These are phyloP conservation scores for Sclerotinia sclerotiorum DNA, from an alignment of 2,329 filamentous ascomycete species.

Conservation along the genomic window DNA sequence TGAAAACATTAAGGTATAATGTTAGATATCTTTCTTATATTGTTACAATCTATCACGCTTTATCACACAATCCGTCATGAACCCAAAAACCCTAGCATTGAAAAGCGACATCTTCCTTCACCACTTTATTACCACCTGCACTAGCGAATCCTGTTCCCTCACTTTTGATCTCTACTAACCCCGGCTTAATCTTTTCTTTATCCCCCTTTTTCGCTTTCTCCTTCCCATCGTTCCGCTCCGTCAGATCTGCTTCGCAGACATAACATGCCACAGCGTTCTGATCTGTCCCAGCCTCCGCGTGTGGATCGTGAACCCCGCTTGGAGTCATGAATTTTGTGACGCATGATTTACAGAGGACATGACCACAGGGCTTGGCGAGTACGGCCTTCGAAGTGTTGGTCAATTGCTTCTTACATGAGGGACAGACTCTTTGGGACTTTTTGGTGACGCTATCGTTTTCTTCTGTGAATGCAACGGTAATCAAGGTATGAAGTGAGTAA, in stretches of 20 bases:
- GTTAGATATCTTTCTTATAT: neutral
- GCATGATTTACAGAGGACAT: conserved; percentile 85
- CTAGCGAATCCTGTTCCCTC: conserved; percentile 94
- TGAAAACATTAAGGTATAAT: neutral
- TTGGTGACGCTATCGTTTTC: conserved; percentile 56
- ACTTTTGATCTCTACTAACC: conserved; percentile 74
- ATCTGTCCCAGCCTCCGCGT: conserved; percentile 50
- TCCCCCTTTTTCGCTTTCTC: conserved; percentile 50
- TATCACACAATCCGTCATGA: neutral
- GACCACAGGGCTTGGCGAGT: conserved; percentile 83
- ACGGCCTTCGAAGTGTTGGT: conserved; percentile 81
- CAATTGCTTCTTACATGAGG: conserved; percentile 79
- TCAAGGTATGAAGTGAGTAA: conserved; percentile 75
- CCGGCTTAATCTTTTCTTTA: conserved; percentile 63
- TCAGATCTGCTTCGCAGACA: conserved; percentile 82
- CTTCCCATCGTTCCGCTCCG: conserved; percentile 45
- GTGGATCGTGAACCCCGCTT: conserved; percentile 55
- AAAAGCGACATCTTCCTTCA: conserved; percentile 76
- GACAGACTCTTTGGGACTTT: conserved; percentile 63
- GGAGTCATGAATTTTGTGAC: conserved; percentile 78
- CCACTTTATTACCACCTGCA: conserved; percentile 78
- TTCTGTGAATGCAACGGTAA: conserved; percentile 74
- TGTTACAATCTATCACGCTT: neutral
- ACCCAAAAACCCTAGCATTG: conserved; percentile 58
- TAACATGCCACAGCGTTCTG: conserved; percentile 67